These are phyloP conservation scores for Canariomyces notabilis DNA, from an alignment of 2,329 filamentous ascomycete genomes.

Conservation along the genomic window DNA sequence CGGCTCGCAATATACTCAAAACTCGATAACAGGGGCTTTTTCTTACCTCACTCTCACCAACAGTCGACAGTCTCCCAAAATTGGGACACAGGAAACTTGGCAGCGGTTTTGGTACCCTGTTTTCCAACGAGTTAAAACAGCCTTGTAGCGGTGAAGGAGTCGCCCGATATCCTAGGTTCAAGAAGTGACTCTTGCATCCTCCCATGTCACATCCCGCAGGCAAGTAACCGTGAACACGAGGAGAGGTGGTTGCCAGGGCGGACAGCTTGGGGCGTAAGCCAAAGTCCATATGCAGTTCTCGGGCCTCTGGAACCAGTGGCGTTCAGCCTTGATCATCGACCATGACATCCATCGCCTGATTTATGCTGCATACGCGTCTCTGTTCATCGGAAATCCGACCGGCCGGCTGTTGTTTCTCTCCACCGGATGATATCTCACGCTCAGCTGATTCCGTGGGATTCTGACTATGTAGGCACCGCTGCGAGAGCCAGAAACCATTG, in stretches of 20 bases:
- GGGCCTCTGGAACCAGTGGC: constrained; percentile 2
- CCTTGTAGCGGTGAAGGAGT: background rate
- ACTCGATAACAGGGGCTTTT: too few relatives aligned
- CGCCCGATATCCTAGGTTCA: background rate
- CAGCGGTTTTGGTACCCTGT: too few relatives aligned
- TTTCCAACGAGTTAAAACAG: background rate
- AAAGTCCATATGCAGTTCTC: constrained; percentile 7
- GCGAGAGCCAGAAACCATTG: background rate
- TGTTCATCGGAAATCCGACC: constrained; percentile 19
- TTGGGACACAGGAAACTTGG: background rate
- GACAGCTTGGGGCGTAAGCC: constrained; percentile 10
- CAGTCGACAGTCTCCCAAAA: too few relatives aligned
- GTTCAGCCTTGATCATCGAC: constrained; percentile 5
- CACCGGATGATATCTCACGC: constrained; percentile 15
- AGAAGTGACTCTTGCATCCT: constrained; percentile 3
- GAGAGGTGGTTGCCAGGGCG: constrained; percentile 6
- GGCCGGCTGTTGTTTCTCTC: constrained; percentile 7
- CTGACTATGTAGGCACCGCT: background rate
- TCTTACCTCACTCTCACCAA: too few relatives aligned
- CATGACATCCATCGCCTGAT: constrained; percentile 2
- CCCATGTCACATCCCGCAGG: constrained; percentile 16
- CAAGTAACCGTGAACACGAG: constrained; percentile 17
- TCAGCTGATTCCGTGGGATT: constrained; percentile 6
- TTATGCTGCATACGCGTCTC: constrained; percentile 15
- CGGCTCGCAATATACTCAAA: background rate